These are phyloP conservation scores for Arthroderma uncinatum DNA, from an alignment of 2,329 filamentous ascomycete genomes.

Conservation along the genomic window DNA sequence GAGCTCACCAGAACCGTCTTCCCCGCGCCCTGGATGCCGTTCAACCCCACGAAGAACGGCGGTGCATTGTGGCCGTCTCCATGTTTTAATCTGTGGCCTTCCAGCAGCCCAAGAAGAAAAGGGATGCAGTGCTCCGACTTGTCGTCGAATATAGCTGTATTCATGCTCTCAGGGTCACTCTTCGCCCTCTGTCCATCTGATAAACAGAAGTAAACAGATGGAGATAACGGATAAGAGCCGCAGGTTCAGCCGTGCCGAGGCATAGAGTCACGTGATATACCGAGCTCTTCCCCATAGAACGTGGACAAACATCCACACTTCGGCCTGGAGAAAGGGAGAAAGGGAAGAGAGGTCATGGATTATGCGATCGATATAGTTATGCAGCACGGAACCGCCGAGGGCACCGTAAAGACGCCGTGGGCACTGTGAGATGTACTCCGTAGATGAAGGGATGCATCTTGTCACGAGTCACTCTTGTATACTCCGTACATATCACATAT, in stretches of 20 bases:
- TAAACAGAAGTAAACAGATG: neutral
- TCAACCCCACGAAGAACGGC: constrained; percentile 78
- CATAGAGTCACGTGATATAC: neutral
- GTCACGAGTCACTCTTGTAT: too few species aligned
- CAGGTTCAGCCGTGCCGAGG: neutral
- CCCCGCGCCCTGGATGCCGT: constrained; percentile 82
- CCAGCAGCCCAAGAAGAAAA: constrained; percentile 57
- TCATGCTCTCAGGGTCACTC: constrained; percentile 13
- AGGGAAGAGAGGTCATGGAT: too few species aligned
- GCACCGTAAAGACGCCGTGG: too few species aligned
- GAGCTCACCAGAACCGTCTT: constrained; percentile 72
- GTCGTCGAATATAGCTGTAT: constrained; percentile 54
- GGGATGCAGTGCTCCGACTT: constrained; percentile 67
- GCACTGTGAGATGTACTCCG: too few species aligned
- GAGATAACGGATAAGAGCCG: neutral
- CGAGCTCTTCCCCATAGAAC: too few species aligned
- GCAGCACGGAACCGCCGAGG: too few species aligned
- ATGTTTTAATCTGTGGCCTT: constrained; percentile 38
- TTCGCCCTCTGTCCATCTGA: neutral
- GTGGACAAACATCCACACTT: too few species aligned
- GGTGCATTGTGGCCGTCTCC: constrained; percentile 31
- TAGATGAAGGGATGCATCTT: too few species aligned
- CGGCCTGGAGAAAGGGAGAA: too few species aligned
- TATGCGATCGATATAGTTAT: too few species aligned
- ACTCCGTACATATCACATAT: too few species aligned